Base-by-base conservation (phyloP, 1,284 basidiomycete genomes). In the Leccinum griseonigrum region DNA sequence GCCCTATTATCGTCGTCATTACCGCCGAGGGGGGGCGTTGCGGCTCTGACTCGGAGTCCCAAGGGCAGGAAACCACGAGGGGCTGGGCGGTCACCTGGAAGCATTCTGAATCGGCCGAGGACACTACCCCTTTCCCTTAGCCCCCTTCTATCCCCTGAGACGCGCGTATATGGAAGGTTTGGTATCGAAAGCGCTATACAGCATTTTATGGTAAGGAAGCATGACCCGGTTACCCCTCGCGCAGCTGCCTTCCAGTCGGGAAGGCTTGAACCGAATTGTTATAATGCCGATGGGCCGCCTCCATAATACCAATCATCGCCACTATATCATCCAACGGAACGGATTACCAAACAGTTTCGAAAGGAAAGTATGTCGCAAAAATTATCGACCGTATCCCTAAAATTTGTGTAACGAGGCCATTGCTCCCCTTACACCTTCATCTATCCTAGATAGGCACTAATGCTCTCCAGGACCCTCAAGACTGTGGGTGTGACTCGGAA, bases 1-100 rank as follows among this genome's bases (percentile, higher is more conserved):
- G 28, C 48, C 8, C 48, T 50, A 48, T 16, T 16, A 26, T 64
- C 54, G 60, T 54, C 57, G n/a, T 32, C 56, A 55, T 57, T 59
- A 22, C 34, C 57, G 43, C 63, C 69, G 58, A 59, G 66, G 52
- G 43, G 22, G 29, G 48, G 29, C 50, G 51, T 38, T 28, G 48
- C 48, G 13, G 48, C 48, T 50, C 26, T 50, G 48, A 50, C 48
- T 50, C 48, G 48, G 48, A 50, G 46, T 40, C 53, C 54, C 68
- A 59, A 68, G 63, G 67, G 70, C 68, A 72, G 68, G 68, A 67
- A 54, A 66, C 60, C 70, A 71, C 69, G 68, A 71, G 67, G 68
- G 53, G 54, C 56, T 31, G 51, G 48, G 34, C 57, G 18, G 52
- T 53, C 43, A 50, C 56, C 57, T 36, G 60, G 46, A n/a, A 48